A percentile compares a stretch with the other conserved stretches of the same genome.
Evolutionary conservation across 805 yeast genomes (phyloP).

Genomic region (Middelhovenomyces tepae): DNA sequence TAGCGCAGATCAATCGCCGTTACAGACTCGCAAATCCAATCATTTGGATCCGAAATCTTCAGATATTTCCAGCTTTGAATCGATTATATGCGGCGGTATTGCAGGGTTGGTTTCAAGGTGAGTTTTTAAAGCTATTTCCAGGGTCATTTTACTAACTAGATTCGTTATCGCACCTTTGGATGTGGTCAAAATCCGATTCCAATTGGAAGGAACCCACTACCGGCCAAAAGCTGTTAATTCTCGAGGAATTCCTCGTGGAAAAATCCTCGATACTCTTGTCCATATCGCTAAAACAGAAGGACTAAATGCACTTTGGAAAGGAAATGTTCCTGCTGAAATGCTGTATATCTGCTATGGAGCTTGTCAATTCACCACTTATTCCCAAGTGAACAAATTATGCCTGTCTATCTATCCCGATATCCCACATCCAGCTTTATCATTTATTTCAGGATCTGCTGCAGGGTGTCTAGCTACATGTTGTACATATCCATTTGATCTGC

Average conservation of each 20-base stretch:
- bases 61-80: constrained; percentile 41
- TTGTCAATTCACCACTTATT: constrained; percentile 68
- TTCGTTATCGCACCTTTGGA: constrained; percentile 70
- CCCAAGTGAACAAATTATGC: constrained; percentile 42
- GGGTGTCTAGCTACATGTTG: constrained; percentile 64
- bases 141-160: too few species aligned
- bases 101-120: constrained; percentile 60
- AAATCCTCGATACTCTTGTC: constrained; percentile 25
- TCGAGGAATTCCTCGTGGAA: constrained; percentile 27
- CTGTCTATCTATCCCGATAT: constrained; percentile 22
- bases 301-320: constrained; percentile 79
- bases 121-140: too few species aligned
- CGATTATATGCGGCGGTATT: constrained; percentile 59
- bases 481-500: constrained; percentile 87
- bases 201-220: constrained; percentile 37
- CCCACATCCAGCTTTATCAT: constrained; percentile 35
- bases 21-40: too few species aligned
- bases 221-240: constrained; percentile 22
- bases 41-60: too few species aligned
- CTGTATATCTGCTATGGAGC: constrained; percentile 84
- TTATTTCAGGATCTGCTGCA: constrained; percentile 64
- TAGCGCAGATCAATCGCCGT: too few species aligned
- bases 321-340: constrained; percentile 84
- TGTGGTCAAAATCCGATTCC: constrained; percentile 67
- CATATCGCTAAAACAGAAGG: constrained; percentile 58